A percentile compares a stretch with the other conserved stretches of the same genome.
Conservation (phyloP, 1,284 basidiomycete genomes). For the Ceratobasidium sp. region DNA sequence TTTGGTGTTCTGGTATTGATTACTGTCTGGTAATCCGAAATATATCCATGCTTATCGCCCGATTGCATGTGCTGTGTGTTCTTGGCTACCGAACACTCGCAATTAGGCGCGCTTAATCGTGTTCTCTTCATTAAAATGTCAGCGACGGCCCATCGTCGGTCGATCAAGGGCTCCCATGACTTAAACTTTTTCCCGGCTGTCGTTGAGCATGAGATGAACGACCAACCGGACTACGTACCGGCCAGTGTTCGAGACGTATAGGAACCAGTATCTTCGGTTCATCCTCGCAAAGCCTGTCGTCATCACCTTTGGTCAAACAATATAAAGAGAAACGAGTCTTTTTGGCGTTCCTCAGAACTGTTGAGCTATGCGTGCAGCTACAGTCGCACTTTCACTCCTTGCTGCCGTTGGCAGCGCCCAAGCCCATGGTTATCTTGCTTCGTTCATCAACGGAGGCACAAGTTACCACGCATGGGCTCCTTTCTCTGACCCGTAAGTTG, state of each 20-base stretch:
- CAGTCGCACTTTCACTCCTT: background rate
- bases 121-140: background rate
- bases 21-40: slow-evolving; percentile 33
- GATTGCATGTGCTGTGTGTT: background rate
- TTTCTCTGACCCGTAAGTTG: slow-evolving; percentile 29
- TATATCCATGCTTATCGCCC: slow-evolving; percentile 23
- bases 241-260: background rate
- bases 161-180: slow-evolving; percentile 21
- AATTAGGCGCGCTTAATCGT: background rate
- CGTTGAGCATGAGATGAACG: background rate
- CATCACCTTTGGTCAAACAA: background rate
- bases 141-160: background rate
- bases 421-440: slow-evolving; percentile 28
- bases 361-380: slow-evolving; percentile 4
- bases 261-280: slow-evolving; percentile 2
- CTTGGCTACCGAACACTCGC: background rate
- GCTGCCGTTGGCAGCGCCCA: slow-evolving; percentile 4
- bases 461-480: slow-evolving; percentile 35
- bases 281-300: background rate
- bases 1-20: background rate
- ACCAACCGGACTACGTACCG: background rate
- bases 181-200: background rate
- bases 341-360: background rate
- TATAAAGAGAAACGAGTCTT: background rate
- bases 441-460: slow-evolving; percentile 27